Conservation (phyloP, 2,329 filamentous ascomycete species). For the Hypoxylon sp. region DNA sequence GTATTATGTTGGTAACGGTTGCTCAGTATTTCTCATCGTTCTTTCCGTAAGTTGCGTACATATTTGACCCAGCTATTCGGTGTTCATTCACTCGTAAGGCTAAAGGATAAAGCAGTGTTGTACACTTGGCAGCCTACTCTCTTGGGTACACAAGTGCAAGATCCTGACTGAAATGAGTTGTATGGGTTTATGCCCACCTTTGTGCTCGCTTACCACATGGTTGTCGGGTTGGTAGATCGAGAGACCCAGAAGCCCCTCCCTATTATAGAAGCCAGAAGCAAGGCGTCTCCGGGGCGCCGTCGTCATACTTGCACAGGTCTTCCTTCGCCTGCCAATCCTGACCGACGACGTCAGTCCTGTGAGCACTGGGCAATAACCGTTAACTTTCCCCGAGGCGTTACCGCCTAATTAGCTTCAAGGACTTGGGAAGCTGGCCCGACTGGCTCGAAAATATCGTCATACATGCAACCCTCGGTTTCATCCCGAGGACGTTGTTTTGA, state of each 20-base stretch:
- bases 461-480: slow-evolving; percentile 50
- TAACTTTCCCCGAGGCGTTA: slow-evolving; percentile 42
- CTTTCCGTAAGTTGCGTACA: neutral
- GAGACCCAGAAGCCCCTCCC: slow-evolving; percentile 39
- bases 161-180: slow-evolving; percentile 9
- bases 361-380: slow-evolving; percentile 37
- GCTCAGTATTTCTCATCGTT: slow-evolving; percentile 3
- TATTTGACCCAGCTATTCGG: slow-evolving; percentile 5
- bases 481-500: slow-evolving; percentile 44
- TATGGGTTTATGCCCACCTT: slow-evolving; percentile 26
- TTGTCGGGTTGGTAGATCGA: slow-evolving; percentile 38
- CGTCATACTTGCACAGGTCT: slow-evolving; percentile 44
- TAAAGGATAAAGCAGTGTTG: slow-evolving; percentile 21
- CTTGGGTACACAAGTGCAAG: slow-evolving; percentile 18
- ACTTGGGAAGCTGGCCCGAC: slow-evolving; percentile 44
- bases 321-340: slow-evolving; percentile 37
- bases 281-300: slow-evolving; percentile 23
- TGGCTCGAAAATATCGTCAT: slow-evolving; percentile 50
- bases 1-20: slow-evolving; percentile 10
- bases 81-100: slow-evolving; percentile 12
- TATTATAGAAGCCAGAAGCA: slow-evolving; percentile 34
- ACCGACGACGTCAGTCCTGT: slow-evolving; percentile 46
- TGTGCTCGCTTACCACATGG: slow-evolving; percentile 33
- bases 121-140: slow-evolving; percentile 23
- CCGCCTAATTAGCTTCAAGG: slow-evolving; percentile 45